These are phyloP conservation scores for Penicillium verrucosum DNA, from an alignment of 2,329 filamentous ascomycete genomes.

Conservation along the genomic window DNA sequence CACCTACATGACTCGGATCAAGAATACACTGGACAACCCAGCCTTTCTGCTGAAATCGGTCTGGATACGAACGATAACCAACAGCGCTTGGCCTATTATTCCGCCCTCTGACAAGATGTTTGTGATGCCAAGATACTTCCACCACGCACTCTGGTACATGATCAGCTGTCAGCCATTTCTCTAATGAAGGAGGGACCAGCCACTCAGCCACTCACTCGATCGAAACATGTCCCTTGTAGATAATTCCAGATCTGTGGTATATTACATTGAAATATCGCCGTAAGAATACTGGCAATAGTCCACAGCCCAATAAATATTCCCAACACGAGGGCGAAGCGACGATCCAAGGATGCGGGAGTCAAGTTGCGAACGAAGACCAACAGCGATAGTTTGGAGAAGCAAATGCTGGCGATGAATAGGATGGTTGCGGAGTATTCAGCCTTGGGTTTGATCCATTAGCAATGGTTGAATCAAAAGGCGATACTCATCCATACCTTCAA, in stretches of 20 bases:
- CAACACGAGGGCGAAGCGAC: constrained; percentile 15
- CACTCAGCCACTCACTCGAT: constrained; percentile 15
- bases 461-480: background rate
- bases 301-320: constrained; percentile 14
- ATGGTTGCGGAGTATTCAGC: constrained; percentile 24
- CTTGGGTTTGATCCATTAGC: constrained; percentile 5
- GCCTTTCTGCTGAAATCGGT: constrained; percentile 19
- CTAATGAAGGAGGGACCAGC: background rate
- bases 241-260: constrained; percentile 21
- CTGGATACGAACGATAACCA: constrained; percentile 25
- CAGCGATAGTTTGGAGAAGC: constrained; percentile 26
- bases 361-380: constrained; percentile 25
- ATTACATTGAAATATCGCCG: constrained; percentile 21
- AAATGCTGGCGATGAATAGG: constrained; percentile 22
- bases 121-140: constrained; percentile 25
- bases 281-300: constrained; percentile 15
- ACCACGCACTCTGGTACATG: constrained; percentile 19
- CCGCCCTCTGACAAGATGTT: constrained; percentile 27
- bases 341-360: constrained; percentile 19
- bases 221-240: constrained; percentile 19
- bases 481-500: constrained; percentile 18
- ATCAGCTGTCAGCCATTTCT: background rate
- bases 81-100: constrained; percentile 24
- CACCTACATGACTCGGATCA: constrained; percentile 25
- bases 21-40: constrained; percentile 19